phyloP scores from a whole-genome alignment of 2,329 filamentous ascomycete species.

The Aspergillus fumigatus region DNA sequence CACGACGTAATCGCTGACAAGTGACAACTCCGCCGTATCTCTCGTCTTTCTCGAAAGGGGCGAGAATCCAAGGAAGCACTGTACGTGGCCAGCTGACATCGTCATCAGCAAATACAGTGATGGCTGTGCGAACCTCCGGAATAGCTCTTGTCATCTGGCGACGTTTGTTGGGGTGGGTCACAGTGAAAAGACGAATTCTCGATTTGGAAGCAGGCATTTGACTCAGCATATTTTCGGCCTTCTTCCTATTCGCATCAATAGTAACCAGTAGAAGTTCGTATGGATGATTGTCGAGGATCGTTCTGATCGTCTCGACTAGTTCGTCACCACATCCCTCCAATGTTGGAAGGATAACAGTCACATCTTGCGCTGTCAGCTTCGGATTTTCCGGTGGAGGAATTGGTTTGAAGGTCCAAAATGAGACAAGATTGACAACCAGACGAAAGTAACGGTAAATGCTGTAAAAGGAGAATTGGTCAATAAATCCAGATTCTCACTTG shows the following conservation, averaged over 20 bases:
- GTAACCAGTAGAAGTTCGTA: constrained; percentile 79
- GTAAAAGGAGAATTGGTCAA: constrained; percentile 12
- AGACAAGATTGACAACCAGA: constrained; percentile 76
- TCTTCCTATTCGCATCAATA: constrained; percentile 70
- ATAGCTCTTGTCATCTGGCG: constrained; percentile 90
- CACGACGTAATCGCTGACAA: constrained; percentile 77
- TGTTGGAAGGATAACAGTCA: constrained; percentile 90
- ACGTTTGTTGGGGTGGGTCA: constrained; percentile 88
- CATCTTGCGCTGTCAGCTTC: constrained; percentile 73
- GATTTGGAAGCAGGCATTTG: constrained; percentile 55
- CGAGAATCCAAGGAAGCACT: constrained; percentile 84
- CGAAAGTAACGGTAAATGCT: constrained; percentile 87
- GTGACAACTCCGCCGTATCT: constrained; percentile 87
- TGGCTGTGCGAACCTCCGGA: constrained; percentile 73
- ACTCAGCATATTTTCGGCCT: constrained; percentile 58
- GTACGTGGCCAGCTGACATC: constrained; percentile 89
- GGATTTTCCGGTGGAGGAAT: constrained; percentile 77
- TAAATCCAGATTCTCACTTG: neutral
- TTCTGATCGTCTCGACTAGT: constrained; percentile 70
- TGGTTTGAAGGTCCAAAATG: constrained; percentile 82
- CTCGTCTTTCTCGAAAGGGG: constrained; percentile 75
- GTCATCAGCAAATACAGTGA: constrained; percentile 92
- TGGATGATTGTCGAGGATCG: constrained; percentile 51
- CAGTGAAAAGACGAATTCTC: constrained; percentile 68
- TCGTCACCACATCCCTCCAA: constrained; percentile 85